Conservation (phyloP, 1,284 basidiomycete species). For the Phellopilus nigrolimitatus region DNA sequence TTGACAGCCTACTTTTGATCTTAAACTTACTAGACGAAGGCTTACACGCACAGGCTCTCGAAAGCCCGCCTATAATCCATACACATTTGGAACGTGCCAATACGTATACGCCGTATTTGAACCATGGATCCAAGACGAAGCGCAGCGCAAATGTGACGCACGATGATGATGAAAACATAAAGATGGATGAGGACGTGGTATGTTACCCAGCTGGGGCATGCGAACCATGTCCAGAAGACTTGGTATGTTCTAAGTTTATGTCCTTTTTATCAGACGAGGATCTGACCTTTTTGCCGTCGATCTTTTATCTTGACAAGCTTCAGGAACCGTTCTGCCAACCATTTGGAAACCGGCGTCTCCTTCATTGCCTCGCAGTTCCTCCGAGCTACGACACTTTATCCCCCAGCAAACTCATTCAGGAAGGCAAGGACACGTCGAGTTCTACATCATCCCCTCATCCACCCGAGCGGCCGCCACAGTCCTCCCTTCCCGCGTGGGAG, state of each 20-base stretch:
- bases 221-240: conserved; percentile 75
- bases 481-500: conserved; percentile 69
- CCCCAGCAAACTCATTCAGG: conserved; percentile 17
- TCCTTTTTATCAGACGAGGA: neutral
- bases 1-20: neutral
- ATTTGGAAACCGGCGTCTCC: conserved; percentile 81
- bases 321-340: conserved; percentile 86
- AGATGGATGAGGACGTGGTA: conserved; percentile 29
- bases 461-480: conserved; percentile 47
- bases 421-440: conserved; percentile 23
- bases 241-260: conserved; percentile 46
- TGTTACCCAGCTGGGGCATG: conserved; percentile 80
- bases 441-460: conserved; percentile 18
- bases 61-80: neutral
- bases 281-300: neutral
- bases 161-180: neutral
- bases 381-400: conserved; percentile 20
- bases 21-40: neutral
- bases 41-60: neutral
- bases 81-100: neutral
- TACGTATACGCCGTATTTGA: neutral
- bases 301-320: conserved; percentile 46
- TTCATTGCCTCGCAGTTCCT: conserved; percentile 57
- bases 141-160: neutral
- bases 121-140: neutral